Percentiles rank a stretch among this genome's conserved stretches.
phyloP scores from a whole-genome alignment of 2,329 filamentous ascomycete species.

The Aspergillus oerlinghausenensis region DNA sequence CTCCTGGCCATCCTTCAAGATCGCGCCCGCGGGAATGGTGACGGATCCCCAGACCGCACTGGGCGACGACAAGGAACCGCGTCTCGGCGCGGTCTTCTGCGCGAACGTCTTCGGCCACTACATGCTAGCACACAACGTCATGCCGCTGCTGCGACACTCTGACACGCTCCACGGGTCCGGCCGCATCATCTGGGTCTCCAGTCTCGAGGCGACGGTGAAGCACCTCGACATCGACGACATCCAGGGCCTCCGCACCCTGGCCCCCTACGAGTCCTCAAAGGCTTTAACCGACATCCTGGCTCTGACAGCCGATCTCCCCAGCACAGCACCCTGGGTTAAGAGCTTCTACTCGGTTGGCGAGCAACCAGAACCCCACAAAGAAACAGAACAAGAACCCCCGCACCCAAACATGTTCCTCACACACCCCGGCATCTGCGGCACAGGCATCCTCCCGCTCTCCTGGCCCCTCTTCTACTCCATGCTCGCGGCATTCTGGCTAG shows the following conservation, averaged over 20 bases:
- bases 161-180: conserved; percentile 44
- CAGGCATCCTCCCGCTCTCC: conserved; percentile 71
- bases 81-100: conserved; percentile 77
- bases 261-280: conserved; percentile 82
- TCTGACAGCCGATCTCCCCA: conserved; percentile 67
- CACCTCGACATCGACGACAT: conserved; percentile 65
- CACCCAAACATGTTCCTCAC: conserved; percentile 68
- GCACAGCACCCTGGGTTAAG: conserved; percentile 53
- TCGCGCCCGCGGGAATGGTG: conserved; percentile 53
- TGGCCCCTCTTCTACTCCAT: conserved; percentile 67
- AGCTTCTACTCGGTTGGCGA: conserved; percentile 50
- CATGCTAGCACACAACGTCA: conserved; percentile 73
- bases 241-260: conserved; percentile 60
- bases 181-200: conserved; percentile 82
- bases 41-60: conserved; percentile 50
- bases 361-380: conserved; percentile 10
- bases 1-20: conserved; percentile 76
- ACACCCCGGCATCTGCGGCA: conserved; percentile 84
- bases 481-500: conserved; percentile 62
- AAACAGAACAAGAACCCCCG: conserved; percentile 13
- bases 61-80: conserved; percentile 44
- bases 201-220: conserved; percentile 63
- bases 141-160: conserved; percentile 62
- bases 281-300: conserved; percentile 77
- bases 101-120: conserved; percentile 97